These are phyloP conservation scores for Phytopythium litorale DNA, from an alignment of 352 stramenopile species.

Conservation along the genomic window DNA sequence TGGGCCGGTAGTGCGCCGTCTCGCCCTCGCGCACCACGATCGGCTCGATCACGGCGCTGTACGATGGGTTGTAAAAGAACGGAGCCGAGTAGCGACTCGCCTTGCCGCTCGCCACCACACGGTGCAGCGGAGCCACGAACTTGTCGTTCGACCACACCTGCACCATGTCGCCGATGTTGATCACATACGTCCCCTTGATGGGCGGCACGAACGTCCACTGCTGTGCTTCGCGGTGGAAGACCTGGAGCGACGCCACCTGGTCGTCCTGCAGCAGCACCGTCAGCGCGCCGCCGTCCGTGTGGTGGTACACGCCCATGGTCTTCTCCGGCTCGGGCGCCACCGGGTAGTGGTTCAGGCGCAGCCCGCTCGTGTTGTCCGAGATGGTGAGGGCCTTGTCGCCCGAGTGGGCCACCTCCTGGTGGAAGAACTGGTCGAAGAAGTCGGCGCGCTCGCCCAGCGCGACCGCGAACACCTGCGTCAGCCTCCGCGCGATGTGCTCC, in stretches of 20 bases:
- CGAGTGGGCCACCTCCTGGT: neutral
- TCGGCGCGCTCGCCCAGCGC: constrained; percentile 35
- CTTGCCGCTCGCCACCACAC: constrained; percentile 37
- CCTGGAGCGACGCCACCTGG: constrained; percentile 50
- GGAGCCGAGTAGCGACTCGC: constrained; percentile 42
- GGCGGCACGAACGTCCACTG: constrained; percentile 48
- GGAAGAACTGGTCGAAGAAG: constrained; percentile 64
- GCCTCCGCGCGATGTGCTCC: constrained; percentile 41
- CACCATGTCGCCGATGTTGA: constrained; percentile 68
- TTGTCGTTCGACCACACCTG: constrained; percentile 56
- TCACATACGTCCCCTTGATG: constrained; percentile 40
- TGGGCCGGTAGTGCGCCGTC: constrained; percentile 56
- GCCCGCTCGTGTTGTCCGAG: constrained; percentile 80
- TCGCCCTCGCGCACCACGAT: constrained; percentile 37
- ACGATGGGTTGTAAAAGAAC: constrained; percentile 74
- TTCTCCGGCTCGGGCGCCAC: constrained; percentile 33
- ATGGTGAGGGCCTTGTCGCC: neutral
- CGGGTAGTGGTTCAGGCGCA: constrained; percentile 92
- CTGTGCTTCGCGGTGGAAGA: constrained; percentile 42
- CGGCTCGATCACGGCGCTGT: constrained; percentile 52
- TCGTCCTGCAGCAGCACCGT: constrained; percentile 69
- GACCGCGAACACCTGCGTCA: constrained; percentile 59
- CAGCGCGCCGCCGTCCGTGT: constrained; percentile 56
- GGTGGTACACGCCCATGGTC: constrained; percentile 51
- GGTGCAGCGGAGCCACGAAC: constrained; percentile 46